These are phyloP conservation scores for Endogone sp. DNA, from an alignment of 192 early-diverging fungal genomes.

Conservation along the genomic window DNA sequence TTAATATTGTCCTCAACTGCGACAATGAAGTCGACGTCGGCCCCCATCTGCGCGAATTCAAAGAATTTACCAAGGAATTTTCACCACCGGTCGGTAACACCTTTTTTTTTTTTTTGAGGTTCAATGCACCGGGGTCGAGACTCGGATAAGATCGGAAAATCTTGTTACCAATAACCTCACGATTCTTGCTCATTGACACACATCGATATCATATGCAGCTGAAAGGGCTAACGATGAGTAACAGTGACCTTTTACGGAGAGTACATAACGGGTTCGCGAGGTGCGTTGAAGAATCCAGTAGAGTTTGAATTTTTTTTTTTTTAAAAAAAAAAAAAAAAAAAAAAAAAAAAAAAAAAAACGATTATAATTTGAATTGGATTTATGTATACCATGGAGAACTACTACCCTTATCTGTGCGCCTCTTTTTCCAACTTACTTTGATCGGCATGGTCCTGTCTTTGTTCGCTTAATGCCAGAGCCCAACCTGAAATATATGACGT, in stretches of 20 bases:
- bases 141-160: not conserved
- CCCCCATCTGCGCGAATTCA: slow-evolving; percentile 46
- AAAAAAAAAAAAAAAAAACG: too few relatives aligned
- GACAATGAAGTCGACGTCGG: slow-evolving; percentile 49
- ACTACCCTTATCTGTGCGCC: too few relatives aligned
- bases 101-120: not conserved
- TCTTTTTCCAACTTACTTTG: too few relatives aligned
- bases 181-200: too few relatives aligned
- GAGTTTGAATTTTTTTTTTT: not conserved
- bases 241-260: slow-evolving; percentile 50
- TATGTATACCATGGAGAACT: too few relatives aligned
- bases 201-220: slow-evolving; percentile 29
- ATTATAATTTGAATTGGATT: too few relatives aligned
- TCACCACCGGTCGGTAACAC: slow-evolving; percentile 39
- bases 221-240: slow-evolving; percentile 55
- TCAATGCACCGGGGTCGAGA: not conserved
- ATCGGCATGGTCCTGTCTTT: too few relatives aligned
- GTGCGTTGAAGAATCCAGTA: not conserved
- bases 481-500: too few relatives aligned
- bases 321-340: not conserved
- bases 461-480: not conserved
- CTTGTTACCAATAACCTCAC: too few relatives aligned
- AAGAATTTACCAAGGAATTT: slow-evolving; percentile 55
- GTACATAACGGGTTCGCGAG: slow-evolving; percentile 59
- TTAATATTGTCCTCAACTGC: slow-evolving; percentile 61